Evolutionary conservation across 2,329 filamentous ascomycete species (phyloP).

Genomic region (Fonsecaea nubica): DNA sequence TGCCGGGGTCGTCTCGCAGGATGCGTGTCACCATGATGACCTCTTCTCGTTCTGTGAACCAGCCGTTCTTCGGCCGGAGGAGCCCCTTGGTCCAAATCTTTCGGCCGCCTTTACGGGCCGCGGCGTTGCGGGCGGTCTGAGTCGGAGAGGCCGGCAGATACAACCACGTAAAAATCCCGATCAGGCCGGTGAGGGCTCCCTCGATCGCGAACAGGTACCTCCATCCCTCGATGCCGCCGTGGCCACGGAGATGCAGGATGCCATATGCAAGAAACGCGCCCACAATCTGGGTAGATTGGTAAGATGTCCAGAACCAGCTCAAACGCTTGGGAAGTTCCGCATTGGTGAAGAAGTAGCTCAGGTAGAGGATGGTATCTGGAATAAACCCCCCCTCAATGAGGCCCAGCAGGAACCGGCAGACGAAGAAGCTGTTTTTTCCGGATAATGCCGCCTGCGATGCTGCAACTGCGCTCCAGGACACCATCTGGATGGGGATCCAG

Average conservation of each 20-base stretch:
- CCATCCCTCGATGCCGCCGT: slow-evolving; percentile 58
- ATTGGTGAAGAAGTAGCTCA: slow-evolving; percentile 73
- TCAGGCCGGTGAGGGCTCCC: slow-evolving; percentile 58
- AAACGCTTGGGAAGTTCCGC: slow-evolving; percentile 72
- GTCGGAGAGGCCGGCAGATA: slow-evolving; percentile 71
- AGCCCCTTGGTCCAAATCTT: slow-evolving; percentile 55
- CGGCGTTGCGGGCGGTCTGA: slow-evolving; percentile 62
- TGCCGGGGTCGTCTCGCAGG: slow-evolving; percentile 66
- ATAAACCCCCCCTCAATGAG: slow-evolving; percentile 64
- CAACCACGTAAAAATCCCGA: slow-evolving; percentile 63
- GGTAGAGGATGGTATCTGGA: slow-evolving; percentile 42
- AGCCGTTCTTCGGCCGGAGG: slow-evolving; percentile 52
- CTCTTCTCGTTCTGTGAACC: slow-evolving; percentile 68
- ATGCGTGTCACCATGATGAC: slow-evolving; percentile 66
- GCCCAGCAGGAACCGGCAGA: slow-evolving; percentile 52
- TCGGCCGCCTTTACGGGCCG: not conserved
- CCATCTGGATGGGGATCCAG: slow-evolving; percentile 63
- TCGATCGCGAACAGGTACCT: slow-evolving; percentile 43
- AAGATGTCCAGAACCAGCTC: slow-evolving; percentile 73
- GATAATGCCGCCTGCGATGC: slow-evolving; percentile 53
- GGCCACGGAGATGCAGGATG: slow-evolving; percentile 47
- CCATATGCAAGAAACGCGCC: slow-evolving; percentile 38
- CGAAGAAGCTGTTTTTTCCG: slow-evolving; percentile 49
- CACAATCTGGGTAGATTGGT: slow-evolving; percentile 45
- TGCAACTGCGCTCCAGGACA: slow-evolving; percentile 59